Evolutionary conservation across 306 rosid genomes (phyloP).

Genomic region (Senna tora): DNA sequence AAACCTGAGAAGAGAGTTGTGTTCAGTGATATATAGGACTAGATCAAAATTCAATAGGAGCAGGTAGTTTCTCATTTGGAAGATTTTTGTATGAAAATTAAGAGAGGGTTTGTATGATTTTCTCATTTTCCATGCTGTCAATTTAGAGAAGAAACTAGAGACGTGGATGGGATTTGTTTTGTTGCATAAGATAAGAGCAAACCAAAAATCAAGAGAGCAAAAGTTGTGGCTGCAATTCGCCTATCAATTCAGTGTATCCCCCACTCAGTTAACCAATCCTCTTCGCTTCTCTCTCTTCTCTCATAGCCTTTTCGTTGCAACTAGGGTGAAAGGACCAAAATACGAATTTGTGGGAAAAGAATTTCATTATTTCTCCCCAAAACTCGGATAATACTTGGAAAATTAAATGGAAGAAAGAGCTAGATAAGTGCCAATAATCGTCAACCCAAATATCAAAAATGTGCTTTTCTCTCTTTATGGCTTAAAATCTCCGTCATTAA

Average conservation of each 20-base stretch:
- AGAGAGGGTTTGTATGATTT: background rate
- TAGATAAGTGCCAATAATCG: constrained; percentile 30
- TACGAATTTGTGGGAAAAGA: constrained; percentile 20
- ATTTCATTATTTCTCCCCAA: constrained; percentile 29
- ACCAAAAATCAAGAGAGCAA: constrained; percentile 36
- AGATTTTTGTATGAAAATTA: background rate
- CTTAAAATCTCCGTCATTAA: constrained; percentile 43
- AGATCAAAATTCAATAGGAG: background rate
- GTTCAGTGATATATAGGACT: background rate
- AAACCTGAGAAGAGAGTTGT: background rate
- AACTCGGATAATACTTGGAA: constrained; percentile 7
- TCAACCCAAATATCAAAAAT: constrained; percentile 35
- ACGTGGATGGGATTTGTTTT: constrained; percentile 56
- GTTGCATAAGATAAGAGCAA: constrained; percentile 49
- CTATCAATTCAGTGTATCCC: constrained; percentile 59
- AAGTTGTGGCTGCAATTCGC: constrained; percentile 73
- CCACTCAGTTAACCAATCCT: constrained; percentile 57
- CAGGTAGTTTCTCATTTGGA: background rate
- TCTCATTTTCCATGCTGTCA: constrained; percentile 52
- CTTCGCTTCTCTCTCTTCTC: constrained; percentile 41
- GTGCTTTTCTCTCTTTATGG: constrained; percentile 37
- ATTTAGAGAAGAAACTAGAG: constrained; percentile 57
- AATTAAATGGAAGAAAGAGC: constrained; percentile 27
- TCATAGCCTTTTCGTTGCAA: constrained; percentile 45
- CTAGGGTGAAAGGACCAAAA: constrained; percentile 42